Evolutionary conservation across 139 green algal genomes (phyloP).

Genomic region (Trebouxia sp.): DNA sequence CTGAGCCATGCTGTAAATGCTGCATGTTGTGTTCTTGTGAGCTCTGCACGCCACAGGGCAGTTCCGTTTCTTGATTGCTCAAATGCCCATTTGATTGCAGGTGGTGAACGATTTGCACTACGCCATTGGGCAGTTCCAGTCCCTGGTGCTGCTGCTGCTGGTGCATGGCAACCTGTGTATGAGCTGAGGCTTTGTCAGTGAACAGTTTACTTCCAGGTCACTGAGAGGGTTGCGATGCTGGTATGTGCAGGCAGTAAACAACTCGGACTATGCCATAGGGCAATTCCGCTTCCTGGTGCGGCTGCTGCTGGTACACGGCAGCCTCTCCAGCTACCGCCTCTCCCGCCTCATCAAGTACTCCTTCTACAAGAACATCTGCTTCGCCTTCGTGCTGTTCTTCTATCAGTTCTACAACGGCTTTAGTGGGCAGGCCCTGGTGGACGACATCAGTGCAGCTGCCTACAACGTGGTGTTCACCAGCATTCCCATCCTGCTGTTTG

Average conservation of each 20-base stretch:
- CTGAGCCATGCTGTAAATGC: too few relatives aligned
- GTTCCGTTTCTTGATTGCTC: too few relatives aligned
- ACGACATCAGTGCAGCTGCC: conserved; percentile 58
- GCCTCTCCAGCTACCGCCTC: conserved; percentile 79
- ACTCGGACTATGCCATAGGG: conserved; percentile 90
- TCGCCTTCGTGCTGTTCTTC: conserved; percentile 85
- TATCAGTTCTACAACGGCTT: conserved; percentile 73
- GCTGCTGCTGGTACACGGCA: conserved; percentile 93
- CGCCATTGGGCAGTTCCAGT: conserved; percentile 92
- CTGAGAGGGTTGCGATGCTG: neutral
- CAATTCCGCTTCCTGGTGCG: conserved; percentile 94
- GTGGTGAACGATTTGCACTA: conserved; percentile 94
- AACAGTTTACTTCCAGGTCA: too few relatives aligned
- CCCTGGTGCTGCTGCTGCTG: conserved; percentile 89
- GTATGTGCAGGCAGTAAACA: conserved; percentile 82
- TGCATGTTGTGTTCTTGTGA: too few relatives aligned
- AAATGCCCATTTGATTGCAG: too few relatives aligned
- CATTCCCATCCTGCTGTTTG: conserved; percentile 81
- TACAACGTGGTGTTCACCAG: conserved; percentile 79
- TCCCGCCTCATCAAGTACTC: conserved; percentile 89
- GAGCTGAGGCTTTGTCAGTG: too few relatives aligned
- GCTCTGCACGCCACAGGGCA: too few relatives aligned
- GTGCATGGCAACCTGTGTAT: conserved; percentile 89
- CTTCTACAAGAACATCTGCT: conserved; percentile 99
- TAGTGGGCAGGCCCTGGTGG: conserved; percentile 54